Conservation (phyloP, 2,329 filamentous ascomycete species). For the Ophiostoma pallidulum region DNA sequence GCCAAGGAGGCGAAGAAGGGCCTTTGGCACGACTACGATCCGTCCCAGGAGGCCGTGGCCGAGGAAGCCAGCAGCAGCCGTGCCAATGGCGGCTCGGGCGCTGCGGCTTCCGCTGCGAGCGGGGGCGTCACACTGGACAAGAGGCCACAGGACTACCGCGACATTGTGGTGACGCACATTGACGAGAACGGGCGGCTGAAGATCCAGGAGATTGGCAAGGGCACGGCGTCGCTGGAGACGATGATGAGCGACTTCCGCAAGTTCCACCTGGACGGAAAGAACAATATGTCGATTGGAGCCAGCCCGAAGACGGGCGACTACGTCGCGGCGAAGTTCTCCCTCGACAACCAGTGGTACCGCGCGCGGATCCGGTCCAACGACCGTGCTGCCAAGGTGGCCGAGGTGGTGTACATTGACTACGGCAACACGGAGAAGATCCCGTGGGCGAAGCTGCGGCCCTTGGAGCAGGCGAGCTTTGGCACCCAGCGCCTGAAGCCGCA, state of each 20-base stretch:
- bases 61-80: conserved; percentile 39
- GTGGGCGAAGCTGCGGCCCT: conserved; percentile 74
- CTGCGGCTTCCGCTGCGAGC: conserved; percentile 30
- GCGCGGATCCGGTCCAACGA: conserved; percentile 87
- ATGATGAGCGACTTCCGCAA: conserved; percentile 86
- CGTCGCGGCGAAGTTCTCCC: conserved; percentile 83
- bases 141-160: conserved; percentile 75
- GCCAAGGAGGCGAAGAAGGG: conserved; percentile 85
- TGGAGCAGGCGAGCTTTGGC: conserved; percentile 70
- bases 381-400: conserved; percentile 75
- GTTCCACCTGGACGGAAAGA: conserved; percentile 79
- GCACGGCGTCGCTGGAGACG: conserved; percentile 73
- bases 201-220: conserved; percentile 80
- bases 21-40: conserved; percentile 91
- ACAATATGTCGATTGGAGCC: conserved; percentile 61
- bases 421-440: conserved; percentile 86
- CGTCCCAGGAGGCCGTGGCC: conserved; percentile 64
- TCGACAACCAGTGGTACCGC: conserved; percentile 90
- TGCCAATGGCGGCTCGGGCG: conserved; percentile 34
- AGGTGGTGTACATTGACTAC: conserved; percentile 92
- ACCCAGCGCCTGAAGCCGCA: conserved; percentile 76
- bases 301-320: conserved; percentile 85
- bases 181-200: conserved; percentile 76
- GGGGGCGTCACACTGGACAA: conserved; percentile 49
- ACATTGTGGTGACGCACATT: conserved; percentile 86